These are phyloP conservation scores for Gyrodon lividus DNA, from an alignment of 768 basidiomycete species.

Conservation along the genomic window DNA sequence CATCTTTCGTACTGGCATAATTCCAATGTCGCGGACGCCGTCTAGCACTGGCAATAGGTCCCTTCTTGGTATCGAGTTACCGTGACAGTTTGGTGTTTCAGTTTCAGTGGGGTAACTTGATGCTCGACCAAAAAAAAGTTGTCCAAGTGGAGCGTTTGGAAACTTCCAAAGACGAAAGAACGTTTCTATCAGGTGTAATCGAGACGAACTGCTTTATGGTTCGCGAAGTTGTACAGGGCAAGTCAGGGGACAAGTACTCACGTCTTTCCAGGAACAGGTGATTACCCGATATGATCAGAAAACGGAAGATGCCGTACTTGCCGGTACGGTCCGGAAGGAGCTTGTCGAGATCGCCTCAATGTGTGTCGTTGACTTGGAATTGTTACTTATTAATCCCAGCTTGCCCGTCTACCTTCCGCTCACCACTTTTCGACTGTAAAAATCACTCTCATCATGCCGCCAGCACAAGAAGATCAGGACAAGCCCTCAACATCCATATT, in stretches of 20 bases:
- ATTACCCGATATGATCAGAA: constrained; percentile 27
- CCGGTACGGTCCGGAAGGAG: constrained; percentile 29
- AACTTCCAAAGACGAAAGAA: background rate
- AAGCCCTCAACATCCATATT: constrained; percentile 50
- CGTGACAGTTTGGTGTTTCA: background rate
- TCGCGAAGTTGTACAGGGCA: constrained; percentile 17
- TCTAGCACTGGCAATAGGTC: too few species aligned
- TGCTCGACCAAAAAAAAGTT: background rate
- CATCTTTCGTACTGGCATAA: too few species aligned
- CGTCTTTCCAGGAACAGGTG: constrained; percentile 24
- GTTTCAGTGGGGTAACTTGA: background rate
- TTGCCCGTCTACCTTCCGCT: constrained; percentile 2
- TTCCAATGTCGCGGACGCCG: too few species aligned
- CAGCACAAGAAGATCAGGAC: constrained; percentile 38
- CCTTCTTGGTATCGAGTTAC: too few species aligned
- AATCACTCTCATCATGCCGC: constrained; percentile 24
- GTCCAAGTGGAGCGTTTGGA: background rate
- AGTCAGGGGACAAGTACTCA: background rate
- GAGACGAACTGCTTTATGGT: constrained; percentile 17
- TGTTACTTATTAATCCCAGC: constrained; percentile 30
- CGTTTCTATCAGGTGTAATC: constrained; percentile 25
- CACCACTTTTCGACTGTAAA: constrained; percentile 8
- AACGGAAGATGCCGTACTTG: constrained; percentile 14
- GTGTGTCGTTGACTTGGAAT: constrained; percentile 11
- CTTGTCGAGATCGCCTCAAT: constrained; percentile 1